A percentile compares a stretch with the other conserved stretches of the same genome.
These are phyloP conservation scores for Meyerozyma guilliermondii DNA, from an alignment of 1,139 yeast genomes.

Conservation along the genomic window DNA sequence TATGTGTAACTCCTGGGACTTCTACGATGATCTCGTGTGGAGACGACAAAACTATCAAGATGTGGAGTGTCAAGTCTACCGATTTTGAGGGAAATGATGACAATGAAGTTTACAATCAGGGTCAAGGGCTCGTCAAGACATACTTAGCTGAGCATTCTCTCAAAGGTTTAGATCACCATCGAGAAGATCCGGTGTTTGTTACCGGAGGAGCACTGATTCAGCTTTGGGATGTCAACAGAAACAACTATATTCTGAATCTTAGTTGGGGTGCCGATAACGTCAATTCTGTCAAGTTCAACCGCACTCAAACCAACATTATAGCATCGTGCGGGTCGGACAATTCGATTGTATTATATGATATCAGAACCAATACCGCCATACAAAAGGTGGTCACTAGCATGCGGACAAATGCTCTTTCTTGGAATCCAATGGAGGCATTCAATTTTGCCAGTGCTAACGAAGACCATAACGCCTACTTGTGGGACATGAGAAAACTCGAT, in stretches of 20 bases:
- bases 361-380: slow-evolving; percentile 87
- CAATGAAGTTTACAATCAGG: slow-evolving; percentile 28
- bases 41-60: slow-evolving; percentile 80
- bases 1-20: slow-evolving; percentile 70
- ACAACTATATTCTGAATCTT: slow-evolving; percentile 69
- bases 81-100: slow-evolving; percentile 37
- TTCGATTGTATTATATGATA: slow-evolving; percentile 83
- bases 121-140: slow-evolving; percentile 60
- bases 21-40: slow-evolving; percentile 74
- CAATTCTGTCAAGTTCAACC: slow-evolving; percentile 77
- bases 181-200: slow-evolving; percentile 67
- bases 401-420: slow-evolving; percentile 80
- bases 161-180: slow-evolving; percentile 82
- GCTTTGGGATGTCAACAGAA: slow-evolving; percentile 82
- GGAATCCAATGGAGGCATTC: slow-evolving; percentile 99
- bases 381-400: slow-evolving; percentile 82
- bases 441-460: slow-evolving; percentile 90
- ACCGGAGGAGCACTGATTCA: slow-evolving; percentile 91
- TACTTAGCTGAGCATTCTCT: slow-evolving; percentile 82
- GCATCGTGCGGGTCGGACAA: slow-evolving; percentile 94
- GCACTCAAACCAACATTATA: slow-evolving; percentile 81
- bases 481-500: slow-evolving; percentile 92
- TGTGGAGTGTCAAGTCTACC: slow-evolving; percentile 60
- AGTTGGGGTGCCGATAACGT: slow-evolving; percentile 97
- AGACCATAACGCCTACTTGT: slow-evolving; percentile 90